Base-by-base conservation (phyloP, 2,329 filamentous ascomycete genomes). In the Sporothrix sp. region DNA sequence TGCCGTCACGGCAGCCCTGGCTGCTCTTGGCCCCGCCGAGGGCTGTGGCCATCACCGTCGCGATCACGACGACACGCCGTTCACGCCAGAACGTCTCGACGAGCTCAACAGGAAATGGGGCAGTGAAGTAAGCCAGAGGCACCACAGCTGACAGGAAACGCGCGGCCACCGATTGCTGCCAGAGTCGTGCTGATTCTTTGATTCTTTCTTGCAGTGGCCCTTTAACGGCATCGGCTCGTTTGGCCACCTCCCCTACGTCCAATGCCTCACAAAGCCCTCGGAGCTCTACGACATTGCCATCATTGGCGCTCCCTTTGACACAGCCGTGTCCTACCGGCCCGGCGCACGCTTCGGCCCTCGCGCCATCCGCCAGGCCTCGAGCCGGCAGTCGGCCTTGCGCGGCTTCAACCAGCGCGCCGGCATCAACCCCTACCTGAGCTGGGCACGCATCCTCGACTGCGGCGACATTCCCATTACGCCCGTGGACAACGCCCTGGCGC, bases 401-500 rank as follows among this genome's bases (percentile, higher is more conserved):
- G 85, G 84, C 62, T 89, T 85, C 75, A 95, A 95, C 67, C 79
- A 85, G 2, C 81, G 88, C 20, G 88, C 87, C 2, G 76, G 75
- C 35, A 76, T 95, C 58, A 96, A 95, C 66, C 88, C 90, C 0
- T 95, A 93, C 68, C 71, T 72, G 36, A 84, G 77, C 50, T 91
- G 85, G 84, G 85, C 86, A 1, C 80, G 71, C 35, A 79, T 95
- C 53, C 72, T 91, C 46, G 90, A 96, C 71, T 96, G 90, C 65
- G 90, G 90, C 42, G 90, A 95, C 63, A 88, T 95, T 51, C 88
- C 90, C 25, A 74, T 94, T 57, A 87, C 84, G 0, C 89, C 89
- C 0, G 84, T 94, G 59, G 88, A 95, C 69, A 95, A 95, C 64
- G 79, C 73, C 1, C 72, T 95, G 14, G 90, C 90, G 0, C 71